Evolutionary conservation across 2,329 filamentous ascomycete species (phyloP), one percentile per base, ranked within the genome.

Genomic region (Epichloe amarillans): DNA sequence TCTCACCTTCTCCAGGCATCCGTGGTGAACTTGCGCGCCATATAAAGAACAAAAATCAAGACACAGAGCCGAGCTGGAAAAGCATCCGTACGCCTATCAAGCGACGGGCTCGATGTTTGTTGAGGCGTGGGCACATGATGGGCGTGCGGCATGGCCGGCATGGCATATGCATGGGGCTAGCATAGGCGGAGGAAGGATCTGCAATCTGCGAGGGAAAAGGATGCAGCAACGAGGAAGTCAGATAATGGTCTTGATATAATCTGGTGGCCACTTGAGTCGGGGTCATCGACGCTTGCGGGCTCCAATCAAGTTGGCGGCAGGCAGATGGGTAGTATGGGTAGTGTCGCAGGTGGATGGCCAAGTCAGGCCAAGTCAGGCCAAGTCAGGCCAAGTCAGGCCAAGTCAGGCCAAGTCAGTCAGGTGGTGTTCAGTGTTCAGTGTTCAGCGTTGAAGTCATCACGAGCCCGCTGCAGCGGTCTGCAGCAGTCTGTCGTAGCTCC

Each of bases 1-100:
- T 51, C 57, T 57, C 51, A 80, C 80, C 68, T 88, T 88, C 62
- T 88, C 84, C 2, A 88, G 71, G 50, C 77, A 80, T 1, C 84
- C 84, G 53, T 86, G 12, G 40, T 42, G 40, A 19, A 42, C 11
- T 10, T 42, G 40, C 5, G 11, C 17, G 21, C n/a, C 19, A 5
- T 8, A 42, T 12, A 19, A 23, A 12, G 2, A 42, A 10, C 3
- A 0, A 30, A 19, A 10, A 30, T 30, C 26, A 30, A 30, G 8
- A 30, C 8, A 30, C 8, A 10, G 26, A 30, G 26, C 19, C 19
- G 19, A 19, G 19, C 19, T 19, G 19, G 2, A 19, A 19, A 19
- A 2, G 19, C 19, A 19, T 19, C 19, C 19, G 19, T 19, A 19
- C 19, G 19, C 19, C 19, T 19, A 19, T 19, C 40, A 12, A 23